Percentiles rank a stretch among this genome's conserved stretches.
These are phyloP conservation scores for Talaromyces atroroseus DNA, from an alignment of 2,329 filamentous ascomycete species.

Conservation along the genomic window DNA sequence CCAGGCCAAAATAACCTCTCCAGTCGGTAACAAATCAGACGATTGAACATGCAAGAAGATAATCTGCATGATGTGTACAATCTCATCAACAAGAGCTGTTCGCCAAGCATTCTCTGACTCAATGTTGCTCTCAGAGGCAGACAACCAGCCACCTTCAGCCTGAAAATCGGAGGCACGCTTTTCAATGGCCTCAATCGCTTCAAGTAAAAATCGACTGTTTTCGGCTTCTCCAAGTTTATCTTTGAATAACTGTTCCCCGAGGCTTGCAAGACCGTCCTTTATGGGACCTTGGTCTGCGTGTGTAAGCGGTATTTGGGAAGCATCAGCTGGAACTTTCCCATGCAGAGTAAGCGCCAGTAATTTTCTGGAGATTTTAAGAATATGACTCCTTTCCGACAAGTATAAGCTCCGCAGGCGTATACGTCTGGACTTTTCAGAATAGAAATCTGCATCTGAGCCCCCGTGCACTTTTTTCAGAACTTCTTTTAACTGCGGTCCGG, in stretches of 20 bases:
- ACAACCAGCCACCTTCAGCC: conserved; percentile 40
- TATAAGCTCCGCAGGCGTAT: conserved; percentile 66
- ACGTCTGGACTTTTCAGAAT: conserved; percentile 57
- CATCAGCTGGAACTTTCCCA: conserved; percentile 18
- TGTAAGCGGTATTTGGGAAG: conserved; percentile 5
- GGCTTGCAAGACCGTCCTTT: conserved; percentile 17
- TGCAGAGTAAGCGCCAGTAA: conserved; percentile 31
- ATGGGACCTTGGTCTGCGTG: conserved; percentile 16
- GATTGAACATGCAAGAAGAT: conserved; percentile 65
- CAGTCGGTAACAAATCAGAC: conserved; percentile 52
- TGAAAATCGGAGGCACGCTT: conserved; percentile 31
- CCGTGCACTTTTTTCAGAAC: conserved; percentile 28
- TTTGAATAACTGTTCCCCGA: conserved; percentile 29
- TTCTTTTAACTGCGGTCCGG: conserved; percentile 30
- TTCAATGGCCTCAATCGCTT: conserved; percentile 32
- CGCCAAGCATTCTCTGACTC: conserved; percentile 59
- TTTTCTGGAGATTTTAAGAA: conserved; percentile 59
- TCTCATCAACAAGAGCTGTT: conserved; percentile 61
- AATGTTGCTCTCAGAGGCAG: conserved; percentile 46
- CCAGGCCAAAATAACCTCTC: conserved; percentile 62
- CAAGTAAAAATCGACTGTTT: conserved; percentile 24
- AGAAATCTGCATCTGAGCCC: conserved; percentile 46
- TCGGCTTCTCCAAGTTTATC: conserved; percentile 22
- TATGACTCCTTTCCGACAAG: conserved; percentile 63
- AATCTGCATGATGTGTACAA: conserved; percentile 67